A percentile compares a stretch with the other conserved stretches of the same genome.
phyloP scores from a whole-genome alignment of 75 land plant species.

The Pseudotsuga menziesii region DNA sequence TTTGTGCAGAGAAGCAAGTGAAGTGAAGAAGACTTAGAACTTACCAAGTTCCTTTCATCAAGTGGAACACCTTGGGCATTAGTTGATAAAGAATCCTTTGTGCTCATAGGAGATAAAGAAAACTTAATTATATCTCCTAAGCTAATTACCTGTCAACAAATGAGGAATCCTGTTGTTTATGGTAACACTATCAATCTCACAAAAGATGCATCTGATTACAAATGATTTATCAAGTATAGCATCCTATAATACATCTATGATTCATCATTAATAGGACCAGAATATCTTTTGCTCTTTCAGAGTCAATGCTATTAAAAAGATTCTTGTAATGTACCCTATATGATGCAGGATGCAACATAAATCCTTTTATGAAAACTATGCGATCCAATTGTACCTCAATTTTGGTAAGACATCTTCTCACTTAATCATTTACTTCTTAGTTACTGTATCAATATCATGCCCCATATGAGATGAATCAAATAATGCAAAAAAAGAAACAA shows the following conservation, averaged over 20 bases:
- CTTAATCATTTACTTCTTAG: not conserved
- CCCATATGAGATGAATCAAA: not conserved
- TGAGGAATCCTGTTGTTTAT: not conserved
- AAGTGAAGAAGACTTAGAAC: not conserved
- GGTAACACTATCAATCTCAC: not conserved
- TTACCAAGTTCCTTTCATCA: constrained; percentile 93
- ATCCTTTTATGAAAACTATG: not conserved
- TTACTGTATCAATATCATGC: not conserved
- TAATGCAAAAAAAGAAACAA: not conserved
- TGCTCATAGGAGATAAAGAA: constrained; percentile 82
- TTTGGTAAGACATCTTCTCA: not conserved
- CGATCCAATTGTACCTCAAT: too few species aligned
- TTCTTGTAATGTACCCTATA: not conserved
- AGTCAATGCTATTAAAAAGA: not conserved
- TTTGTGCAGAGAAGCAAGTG: not conserved
- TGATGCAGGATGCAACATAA: too few species aligned
- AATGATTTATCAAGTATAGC: constrained; percentile 6
- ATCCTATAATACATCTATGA: not conserved
- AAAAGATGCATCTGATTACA: not conserved
- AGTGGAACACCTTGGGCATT: constrained; percentile 95
- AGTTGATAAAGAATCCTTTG: constrained; percentile 80
- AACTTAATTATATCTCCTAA: constrained; percentile 94
- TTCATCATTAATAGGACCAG: constrained; percentile 4
- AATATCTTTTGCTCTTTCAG: not conserved
- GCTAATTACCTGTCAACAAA: constrained; percentile 70